Base-by-base conservation (phyloP, 305 asterid species). In the Fraxinus nigra region DNA sequence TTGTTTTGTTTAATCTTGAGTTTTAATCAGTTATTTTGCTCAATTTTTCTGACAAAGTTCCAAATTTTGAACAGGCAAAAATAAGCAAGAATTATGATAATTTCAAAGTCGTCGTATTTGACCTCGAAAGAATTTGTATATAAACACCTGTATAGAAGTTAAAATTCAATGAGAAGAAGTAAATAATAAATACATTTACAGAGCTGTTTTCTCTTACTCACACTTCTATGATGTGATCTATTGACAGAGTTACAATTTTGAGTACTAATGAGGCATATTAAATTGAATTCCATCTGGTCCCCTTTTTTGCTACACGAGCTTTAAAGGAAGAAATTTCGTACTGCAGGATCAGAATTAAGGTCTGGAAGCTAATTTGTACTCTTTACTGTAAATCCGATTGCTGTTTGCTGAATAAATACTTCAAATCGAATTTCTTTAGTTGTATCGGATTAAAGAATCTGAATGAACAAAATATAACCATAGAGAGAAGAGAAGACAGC, bases 401-500 rank as follows among this genome's bases (percentile, higher is more conserved):
- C 14, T 78, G 78, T 69, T 79, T 59, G 75, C 69, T 16, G 30
- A 69, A 78, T 24, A 40, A 10, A 63, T 63, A 67, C 26, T 77
- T 51, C 38, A 37, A 33, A 40, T 54, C 70, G 75, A 48, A 6
- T 3, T 69, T 81, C 75, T 78, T 81, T 77, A 72, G 46, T 26
- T 78, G 51, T 51, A 78, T 75, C 80, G 35, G 48, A 51, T 43
- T 33, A 34, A 6, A 0, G 61, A 34, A 51, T 83, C 30, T 13
- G 54, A 59, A 24, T 79, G 67, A 56, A 5, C 26, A 20, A 24
- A 59, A 7, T 59, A 20, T 59, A 59, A 59, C 22, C 11, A 18
- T 20, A 59, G 69, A 59, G 69, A 59, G 26, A 56, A 56, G 69
- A 18, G 69, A 59, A 59, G 69, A n/a, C 4, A 9, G 69, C 26